Conservation (phyloP, 768 basidiomycete species). For the Cystofilobasidium macerans region DNA sequence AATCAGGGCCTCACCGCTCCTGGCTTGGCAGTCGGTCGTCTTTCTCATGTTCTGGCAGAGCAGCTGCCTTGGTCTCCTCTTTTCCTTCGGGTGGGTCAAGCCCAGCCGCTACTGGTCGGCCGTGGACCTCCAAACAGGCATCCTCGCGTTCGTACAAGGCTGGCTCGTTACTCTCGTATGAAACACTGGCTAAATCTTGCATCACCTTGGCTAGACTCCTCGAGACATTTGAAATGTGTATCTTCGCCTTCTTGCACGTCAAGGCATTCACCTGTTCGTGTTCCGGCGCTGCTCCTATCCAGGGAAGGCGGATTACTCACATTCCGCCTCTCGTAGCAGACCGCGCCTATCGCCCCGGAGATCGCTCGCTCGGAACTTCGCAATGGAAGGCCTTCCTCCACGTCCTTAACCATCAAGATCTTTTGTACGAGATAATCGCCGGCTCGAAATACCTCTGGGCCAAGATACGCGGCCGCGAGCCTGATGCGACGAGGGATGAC, state of each 20-base stretch:
- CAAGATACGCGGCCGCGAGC: conserved; percentile 2
- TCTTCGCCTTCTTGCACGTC: conserved; percentile 61
- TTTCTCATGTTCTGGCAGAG: conserved; percentile 72
- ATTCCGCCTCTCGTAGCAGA: conserved; percentile 30
- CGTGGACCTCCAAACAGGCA: neutral
- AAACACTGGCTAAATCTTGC: too few species aligned
- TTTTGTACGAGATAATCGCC: conserved; percentile 49
- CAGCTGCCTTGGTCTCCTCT: conserved; percentile 49
- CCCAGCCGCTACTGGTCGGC: conserved; percentile 34
- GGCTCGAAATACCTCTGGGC: conserved; percentile 2
- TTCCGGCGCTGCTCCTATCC: neutral
- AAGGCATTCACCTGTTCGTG: conserved; percentile 50
- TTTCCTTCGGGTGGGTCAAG: conserved; percentile 53
- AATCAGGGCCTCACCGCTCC: too few species aligned
- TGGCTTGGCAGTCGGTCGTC: conserved; percentile 38
- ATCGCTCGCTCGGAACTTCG: conserved; percentile 41
- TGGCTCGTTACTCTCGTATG: too few species aligned
- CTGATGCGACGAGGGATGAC: conserved; percentile 7
- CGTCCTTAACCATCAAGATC: conserved; percentile 60
- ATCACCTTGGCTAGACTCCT: conserved; percentile 58
- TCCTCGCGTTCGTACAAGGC: conserved; percentile 32
- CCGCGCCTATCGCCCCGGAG: conserved; percentile 46
- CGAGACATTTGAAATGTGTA: conserved; percentile 47
- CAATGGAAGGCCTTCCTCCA: conserved; percentile 51
- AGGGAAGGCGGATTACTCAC: neutral